A percentile compares a stretch with the other conserved stretches of the same genome.
These are phyloP conservation scores for Colletotrichum sp. DNA, from an alignment of 2,329 filamentous ascomycete species.

Conservation along the genomic window DNA sequence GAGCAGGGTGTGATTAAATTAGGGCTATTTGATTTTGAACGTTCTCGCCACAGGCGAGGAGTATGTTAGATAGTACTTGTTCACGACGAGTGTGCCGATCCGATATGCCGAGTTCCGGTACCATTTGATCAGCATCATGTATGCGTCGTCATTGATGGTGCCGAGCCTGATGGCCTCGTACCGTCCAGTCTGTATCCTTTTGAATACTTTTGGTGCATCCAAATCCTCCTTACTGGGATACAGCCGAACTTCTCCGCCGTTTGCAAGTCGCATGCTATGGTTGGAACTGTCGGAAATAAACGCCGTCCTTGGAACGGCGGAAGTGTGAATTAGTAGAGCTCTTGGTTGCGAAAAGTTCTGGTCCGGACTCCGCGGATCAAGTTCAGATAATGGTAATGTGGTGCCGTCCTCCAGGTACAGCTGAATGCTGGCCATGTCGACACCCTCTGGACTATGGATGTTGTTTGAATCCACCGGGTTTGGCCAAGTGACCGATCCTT, in stretches of 20 bases:
- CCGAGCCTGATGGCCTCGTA: background rate
- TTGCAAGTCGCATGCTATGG: background rate
- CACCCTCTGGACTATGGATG: background rate
- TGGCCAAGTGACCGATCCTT: background rate
- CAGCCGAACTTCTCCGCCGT: background rate
- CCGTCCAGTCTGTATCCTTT: background rate
- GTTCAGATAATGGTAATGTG: background rate
- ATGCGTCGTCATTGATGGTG: background rate
- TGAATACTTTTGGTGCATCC: background rate
- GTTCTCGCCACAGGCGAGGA: background rate
- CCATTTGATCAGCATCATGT: conserved; percentile 6
- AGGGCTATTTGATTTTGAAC: background rate
- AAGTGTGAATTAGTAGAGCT: background rate
- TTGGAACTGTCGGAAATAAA: background rate
- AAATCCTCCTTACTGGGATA: background rate
- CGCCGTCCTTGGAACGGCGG: background rate
- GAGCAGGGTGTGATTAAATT: background rate
- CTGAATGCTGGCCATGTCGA: background rate
- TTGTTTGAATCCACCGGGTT: background rate
- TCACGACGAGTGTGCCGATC: background rate
- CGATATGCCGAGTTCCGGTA: background rate
- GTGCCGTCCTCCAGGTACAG: background rate
- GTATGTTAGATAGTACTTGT: background rate
- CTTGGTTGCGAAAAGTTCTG: background rate
- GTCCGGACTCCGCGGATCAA: background rate